Evolutionary conservation across 1,139 yeast genomes (phyloP).

Genomic region (Candida sp.): DNA sequence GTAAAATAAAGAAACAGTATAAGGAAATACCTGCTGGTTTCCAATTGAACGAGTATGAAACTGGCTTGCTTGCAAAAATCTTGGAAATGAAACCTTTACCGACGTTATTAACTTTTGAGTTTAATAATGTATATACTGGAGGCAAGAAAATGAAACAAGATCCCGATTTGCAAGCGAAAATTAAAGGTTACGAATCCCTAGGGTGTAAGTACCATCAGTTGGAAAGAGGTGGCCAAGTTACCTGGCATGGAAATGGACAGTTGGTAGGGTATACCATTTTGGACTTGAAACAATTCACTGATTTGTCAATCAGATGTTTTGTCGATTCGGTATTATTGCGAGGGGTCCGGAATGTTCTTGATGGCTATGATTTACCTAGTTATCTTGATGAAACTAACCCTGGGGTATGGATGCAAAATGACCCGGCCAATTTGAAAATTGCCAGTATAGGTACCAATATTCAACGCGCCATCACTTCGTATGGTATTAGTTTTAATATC

Average conservation of each 20-base stretch:
- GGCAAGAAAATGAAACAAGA: constrained; percentile 73
- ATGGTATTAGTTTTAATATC: constrained; percentile 85
- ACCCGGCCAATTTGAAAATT: constrained; percentile 53
- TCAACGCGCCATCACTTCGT: constrained; percentile 80
- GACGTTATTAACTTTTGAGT: constrained; percentile 72
- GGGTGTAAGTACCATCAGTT: constrained; percentile 62
- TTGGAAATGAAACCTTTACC: constrained; percentile 58
- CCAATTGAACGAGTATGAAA: constrained; percentile 45
- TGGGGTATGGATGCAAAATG: constrained; percentile 71
- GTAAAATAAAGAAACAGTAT: constrained; percentile 42
- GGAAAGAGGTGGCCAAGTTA: constrained; percentile 94
- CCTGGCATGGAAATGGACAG: constrained; percentile 98
- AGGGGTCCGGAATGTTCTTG: constrained; percentile 55
- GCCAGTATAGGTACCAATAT: constrained; percentile 91
- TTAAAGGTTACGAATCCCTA: constrained; percentile 35
- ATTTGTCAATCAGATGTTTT: constrained; percentile 69
- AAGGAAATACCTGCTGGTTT: constrained; percentile 36
- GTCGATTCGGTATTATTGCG: constrained; percentile 67
- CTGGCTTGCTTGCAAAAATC: constrained; percentile 39
- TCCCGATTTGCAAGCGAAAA: constrained; percentile 29
- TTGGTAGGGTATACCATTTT: constrained; percentile 80
- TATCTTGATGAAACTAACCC: constrained; percentile 59
- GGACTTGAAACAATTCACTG: constrained; percentile 61
- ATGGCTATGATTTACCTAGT: constrained; percentile 41
- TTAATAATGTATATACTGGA: constrained; percentile 82